Percentiles rank a stretch among this genome's conserved stretches.
Evolutionary conservation across 345 rosid genomes (phyloP).

Genomic region (Syzygium oleosum): DNA sequence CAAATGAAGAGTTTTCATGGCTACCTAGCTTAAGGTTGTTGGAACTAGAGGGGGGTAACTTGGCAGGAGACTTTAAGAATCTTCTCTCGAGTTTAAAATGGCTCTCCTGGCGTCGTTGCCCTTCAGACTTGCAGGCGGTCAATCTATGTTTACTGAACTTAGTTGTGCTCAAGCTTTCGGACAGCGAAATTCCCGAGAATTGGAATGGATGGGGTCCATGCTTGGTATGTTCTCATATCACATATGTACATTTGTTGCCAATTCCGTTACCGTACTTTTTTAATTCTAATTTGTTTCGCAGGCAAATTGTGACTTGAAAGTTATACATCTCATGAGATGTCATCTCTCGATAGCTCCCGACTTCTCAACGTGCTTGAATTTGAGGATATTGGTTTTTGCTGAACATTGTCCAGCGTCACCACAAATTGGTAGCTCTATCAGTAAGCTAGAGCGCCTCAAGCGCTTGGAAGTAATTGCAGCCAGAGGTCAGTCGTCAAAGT

Average conservation of each 20-base stretch:
- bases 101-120: background rate
- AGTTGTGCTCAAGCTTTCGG: background rate
- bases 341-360: too few species aligned
- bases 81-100: background rate
- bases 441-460: background rate
- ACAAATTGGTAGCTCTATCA: accelerated
- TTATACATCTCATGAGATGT: too few species aligned
- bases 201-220: background rate
- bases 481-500: accelerated
- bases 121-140: background rate
- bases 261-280: too few species aligned
- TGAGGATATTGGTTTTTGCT: too few species aligned
- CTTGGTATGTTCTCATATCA: background rate
- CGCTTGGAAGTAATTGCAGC: accelerated
- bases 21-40: background rate
- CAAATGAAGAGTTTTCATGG: background rate
- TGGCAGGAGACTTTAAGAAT: background rate
- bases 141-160: background rate
- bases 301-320: too few species aligned
- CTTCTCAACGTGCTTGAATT: too few species aligned
- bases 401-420: too few species aligned
- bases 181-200: background rate
- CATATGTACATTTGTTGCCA: too few species aligned
- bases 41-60: background rate
- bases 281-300: too few species aligned